phyloP scores from a whole-genome alignment of 1,284 basidiomycete genomes.

The Ustilago trichophora region DNA sequence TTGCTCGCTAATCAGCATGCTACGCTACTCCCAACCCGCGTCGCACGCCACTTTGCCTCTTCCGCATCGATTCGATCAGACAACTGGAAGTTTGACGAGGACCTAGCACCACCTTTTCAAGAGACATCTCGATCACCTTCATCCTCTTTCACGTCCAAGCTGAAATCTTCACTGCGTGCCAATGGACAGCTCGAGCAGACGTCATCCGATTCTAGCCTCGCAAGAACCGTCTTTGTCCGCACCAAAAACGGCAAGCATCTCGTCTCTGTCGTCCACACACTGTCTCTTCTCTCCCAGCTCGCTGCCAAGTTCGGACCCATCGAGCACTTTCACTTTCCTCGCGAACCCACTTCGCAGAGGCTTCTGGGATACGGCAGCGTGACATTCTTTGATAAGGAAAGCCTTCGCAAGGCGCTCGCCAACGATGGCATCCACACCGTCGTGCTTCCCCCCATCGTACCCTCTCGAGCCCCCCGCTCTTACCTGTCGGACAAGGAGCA shows the following conservation, averaged over 20 bases:
- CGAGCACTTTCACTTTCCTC: conserved; percentile 43
- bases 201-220: conserved; percentile 3
- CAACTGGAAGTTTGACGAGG: conserved; percentile 21
- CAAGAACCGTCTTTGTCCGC: conserved; percentile 40
- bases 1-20: conserved; percentile 2
- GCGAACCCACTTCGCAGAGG: conserved; percentile 21
- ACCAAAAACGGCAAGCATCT: conserved; percentile 39
- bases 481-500: conserved; percentile 37
- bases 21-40: not conserved
- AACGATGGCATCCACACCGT: conserved; percentile 29
- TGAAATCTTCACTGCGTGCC: too few species aligned
- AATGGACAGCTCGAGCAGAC: not conserved
- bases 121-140: not conserved
- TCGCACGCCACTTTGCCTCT: conserved; percentile 6
- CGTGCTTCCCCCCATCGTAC: conserved; percentile 27
- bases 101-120: conserved; percentile 8
- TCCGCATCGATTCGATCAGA: not conserved
- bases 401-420: conserved; percentile 31
- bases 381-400: conserved; percentile 30
- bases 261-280: conserved; percentile 40
- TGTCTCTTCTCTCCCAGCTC: conserved; percentile 33
- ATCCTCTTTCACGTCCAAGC: not conserved
- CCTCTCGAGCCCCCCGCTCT: conserved; percentile 33
- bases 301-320: conserved; percentile 39
- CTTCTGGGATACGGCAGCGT: conserved; percentile 41